Conservation (phyloP, 768 basidiomycete species). For the Sarcomyxa edulis region DNA sequence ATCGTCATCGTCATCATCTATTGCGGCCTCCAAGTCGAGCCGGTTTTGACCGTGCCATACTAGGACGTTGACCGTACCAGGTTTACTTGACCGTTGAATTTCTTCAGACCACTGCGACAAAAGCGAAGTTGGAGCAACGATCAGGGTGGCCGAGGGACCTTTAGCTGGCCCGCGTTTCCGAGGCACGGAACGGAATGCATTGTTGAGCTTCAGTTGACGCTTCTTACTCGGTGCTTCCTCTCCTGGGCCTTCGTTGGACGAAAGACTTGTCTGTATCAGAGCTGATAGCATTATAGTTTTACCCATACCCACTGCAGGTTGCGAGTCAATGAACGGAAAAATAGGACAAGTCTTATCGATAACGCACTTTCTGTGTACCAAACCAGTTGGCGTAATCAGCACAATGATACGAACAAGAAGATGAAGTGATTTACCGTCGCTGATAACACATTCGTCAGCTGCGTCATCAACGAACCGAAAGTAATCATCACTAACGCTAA, state of each 20-base stretch:
- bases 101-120: constrained; percentile 94
- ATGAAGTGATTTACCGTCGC: constrained; percentile 33
- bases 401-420: constrained; percentile 7
- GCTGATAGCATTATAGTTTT: constrained; percentile 93
- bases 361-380: constrained; percentile 47
- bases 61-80: constrained; percentile 57
- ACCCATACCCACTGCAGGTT: constrained; percentile 80
- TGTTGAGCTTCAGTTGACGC: constrained; percentile 59
- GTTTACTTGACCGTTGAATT: constrained; percentile 74
- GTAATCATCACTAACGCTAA: constrained; percentile 63
- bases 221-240: constrained; percentile 28
- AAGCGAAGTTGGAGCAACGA: constrained; percentile 90
- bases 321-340: constrained; percentile 4
- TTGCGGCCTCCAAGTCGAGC: constrained; percentile 55
- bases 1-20: constrained; percentile 54
- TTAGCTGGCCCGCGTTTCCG: constrained; percentile 24
- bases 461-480: not conserved
- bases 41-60: constrained; percentile 91
- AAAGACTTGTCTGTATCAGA: constrained; percentile 76
- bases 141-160: constrained; percentile 64
- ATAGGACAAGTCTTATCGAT: constrained; percentile 2
- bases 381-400: too few relatives aligned
- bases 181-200: constrained; percentile 48
- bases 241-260: constrained; percentile 31
- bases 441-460: constrained; percentile 13